Percentiles rank a stretch among this genome's conserved stretches.
These are phyloP conservation scores for Xylaria bambusicola DNA, from an alignment of 495 filamentous ascomycete species.

Conservation along the genomic window DNA sequence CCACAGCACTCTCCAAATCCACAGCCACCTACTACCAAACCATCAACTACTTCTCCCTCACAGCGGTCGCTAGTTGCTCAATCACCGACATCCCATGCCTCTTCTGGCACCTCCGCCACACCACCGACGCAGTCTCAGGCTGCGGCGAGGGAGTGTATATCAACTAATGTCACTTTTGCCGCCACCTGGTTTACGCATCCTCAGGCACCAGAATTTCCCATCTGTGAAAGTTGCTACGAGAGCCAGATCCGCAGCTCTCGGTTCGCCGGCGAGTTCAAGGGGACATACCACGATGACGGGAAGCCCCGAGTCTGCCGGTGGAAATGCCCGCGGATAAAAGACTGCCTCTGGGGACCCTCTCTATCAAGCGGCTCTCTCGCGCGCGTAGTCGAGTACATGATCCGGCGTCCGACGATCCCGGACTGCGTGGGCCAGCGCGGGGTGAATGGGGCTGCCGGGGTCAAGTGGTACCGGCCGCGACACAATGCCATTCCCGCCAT, in stretches of 20 bases:
- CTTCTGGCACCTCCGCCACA: not conserved
- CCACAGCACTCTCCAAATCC: not conserved
- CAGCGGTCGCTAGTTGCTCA: not conserved
- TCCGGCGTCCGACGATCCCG: not conserved
- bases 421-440: not conserved
- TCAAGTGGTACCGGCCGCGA: constrained; percentile 11
- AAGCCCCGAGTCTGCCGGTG: not conserved
- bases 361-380: constrained; percentile 6
- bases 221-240: constrained; percentile 12
- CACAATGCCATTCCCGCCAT: constrained; percentile 10
- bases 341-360: not conserved
- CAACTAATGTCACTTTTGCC: constrained; percentile 1
- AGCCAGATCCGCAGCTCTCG: constrained; percentile 1
- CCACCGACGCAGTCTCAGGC: not conserved
- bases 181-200: constrained; percentile 11
- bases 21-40: too few species aligned
- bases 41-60: too few species aligned
- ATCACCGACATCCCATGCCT: not conserved
- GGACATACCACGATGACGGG: not conserved
- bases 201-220: constrained; percentile 5
- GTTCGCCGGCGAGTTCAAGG: not conserved
- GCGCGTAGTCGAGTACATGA: constrained; percentile 3
- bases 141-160: constrained; percentile 4
- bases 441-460: not conserved
- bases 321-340: not conserved